A percentile compares a stretch with the other conserved stretches of the same genome.
Conservation (phyloP, 768 basidiomycete genomes). For the Fomitopsis pulvina region DNA sequence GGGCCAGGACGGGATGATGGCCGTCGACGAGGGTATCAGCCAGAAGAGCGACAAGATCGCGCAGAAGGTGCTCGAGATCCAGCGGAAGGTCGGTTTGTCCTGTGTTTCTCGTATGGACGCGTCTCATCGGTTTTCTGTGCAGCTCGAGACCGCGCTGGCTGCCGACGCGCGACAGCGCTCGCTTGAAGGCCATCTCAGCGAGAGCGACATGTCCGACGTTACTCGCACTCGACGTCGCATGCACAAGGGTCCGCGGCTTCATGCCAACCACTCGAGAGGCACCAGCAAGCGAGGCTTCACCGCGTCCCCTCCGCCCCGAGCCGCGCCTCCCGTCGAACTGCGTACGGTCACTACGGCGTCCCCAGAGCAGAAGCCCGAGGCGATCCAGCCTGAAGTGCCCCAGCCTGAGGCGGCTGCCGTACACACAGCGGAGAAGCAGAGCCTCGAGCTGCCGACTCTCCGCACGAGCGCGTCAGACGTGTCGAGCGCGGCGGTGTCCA, state of each 20-base stretch:
- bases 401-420: neutral
- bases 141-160: constrained; percentile 75
- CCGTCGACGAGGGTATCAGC: constrained; percentile 83
- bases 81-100: constrained; percentile 67
- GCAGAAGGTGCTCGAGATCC: constrained; percentile 82
- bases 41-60: constrained; percentile 83
- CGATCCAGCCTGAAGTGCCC: constrained; percentile 1
- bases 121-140: neutral
- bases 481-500: constrained; percentile 22
- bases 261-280: constrained; percentile 6
- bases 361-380: neutral
- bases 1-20: constrained; percentile 71
- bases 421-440: neutral
- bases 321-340: constrained; percentile 11
- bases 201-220: constrained; percentile 26
- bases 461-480: constrained; percentile 30
- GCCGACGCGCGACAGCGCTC: constrained; percentile 45
- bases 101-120: neutral
- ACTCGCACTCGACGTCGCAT: constrained; percentile 10
- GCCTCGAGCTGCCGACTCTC: constrained; percentile 15
- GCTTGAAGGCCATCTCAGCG: constrained; percentile 39
- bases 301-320: constrained; percentile 6
- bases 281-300: constrained; percentile 13
- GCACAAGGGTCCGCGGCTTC: constrained; percentile 7
- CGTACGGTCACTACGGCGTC: neutral